phyloP scores from a whole-genome alignment of 306 rosid species.

The Rosa persica region DNA sequence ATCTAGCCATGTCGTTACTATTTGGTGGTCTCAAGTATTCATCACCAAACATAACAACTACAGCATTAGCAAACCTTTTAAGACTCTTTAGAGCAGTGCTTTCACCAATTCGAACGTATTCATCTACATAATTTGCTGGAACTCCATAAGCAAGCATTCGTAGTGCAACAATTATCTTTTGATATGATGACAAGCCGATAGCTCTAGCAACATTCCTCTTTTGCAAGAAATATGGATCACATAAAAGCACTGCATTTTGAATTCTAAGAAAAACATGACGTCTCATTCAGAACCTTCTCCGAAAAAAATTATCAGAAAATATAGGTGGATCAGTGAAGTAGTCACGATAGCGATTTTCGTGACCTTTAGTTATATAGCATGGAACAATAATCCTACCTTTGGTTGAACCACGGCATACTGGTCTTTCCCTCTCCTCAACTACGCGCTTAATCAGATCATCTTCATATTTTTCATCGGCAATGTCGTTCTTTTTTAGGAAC shows the following conservation, averaged over 20 bases:
- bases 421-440: neutral
- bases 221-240: neutral
- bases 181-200: neutral
- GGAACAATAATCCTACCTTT: neutral
- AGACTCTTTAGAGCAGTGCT: neutral
- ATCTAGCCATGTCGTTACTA: neutral
- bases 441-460: neutral
- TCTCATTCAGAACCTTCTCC: neutral
- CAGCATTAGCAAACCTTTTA: neutral
- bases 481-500: neutral
- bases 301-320: neutral
- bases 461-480: neutral
- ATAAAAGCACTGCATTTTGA: neutral
- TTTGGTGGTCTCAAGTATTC: neutral
- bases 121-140: neutral
- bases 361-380: neutral
- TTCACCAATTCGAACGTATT: neutral
- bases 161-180: neutral
- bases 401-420: neutral
- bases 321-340: neutral
- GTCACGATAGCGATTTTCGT: neutral
- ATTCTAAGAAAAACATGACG: neutral
- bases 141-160: neutral
- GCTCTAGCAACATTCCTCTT: neutral
- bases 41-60: neutral